phyloP scores from a whole-genome alignment of 495 filamentous ascomycete species.

The Staphylotrichum tortipilum region DNA sequence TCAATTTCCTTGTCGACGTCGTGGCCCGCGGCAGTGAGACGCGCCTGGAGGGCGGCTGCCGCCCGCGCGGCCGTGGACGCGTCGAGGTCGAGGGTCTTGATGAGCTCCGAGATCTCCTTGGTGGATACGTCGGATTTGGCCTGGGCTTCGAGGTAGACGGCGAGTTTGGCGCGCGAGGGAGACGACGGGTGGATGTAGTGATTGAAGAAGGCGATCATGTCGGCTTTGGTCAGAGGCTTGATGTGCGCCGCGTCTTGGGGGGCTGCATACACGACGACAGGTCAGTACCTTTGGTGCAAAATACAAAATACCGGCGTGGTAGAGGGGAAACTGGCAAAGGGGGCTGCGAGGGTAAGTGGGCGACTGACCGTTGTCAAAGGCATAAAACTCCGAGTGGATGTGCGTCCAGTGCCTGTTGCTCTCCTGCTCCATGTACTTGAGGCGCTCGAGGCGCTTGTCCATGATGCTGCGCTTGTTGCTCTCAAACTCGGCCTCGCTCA shows the following conservation, averaged over 20 bases:
- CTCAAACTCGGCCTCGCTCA: constrained; percentile 82
- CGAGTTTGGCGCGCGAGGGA: constrained; percentile 63
- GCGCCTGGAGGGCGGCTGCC: constrained; percentile 25
- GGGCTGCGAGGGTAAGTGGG: background rate
- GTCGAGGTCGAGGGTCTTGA: constrained; percentile 29
- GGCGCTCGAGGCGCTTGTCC: constrained; percentile 78
- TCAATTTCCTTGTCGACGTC: constrained; percentile 26
- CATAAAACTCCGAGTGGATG: constrained; percentile 76
- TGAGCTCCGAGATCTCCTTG: constrained; percentile 48
- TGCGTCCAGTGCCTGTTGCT: constrained; percentile 73
- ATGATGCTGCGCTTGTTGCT: constrained; percentile 83
- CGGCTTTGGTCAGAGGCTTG: constrained; percentile 62
- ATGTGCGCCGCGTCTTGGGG: constrained; percentile 71
- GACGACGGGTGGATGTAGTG: constrained; percentile 71
- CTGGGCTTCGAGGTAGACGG: constrained; percentile 76
- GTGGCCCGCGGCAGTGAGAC: constrained; percentile 26
- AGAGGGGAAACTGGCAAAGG: background rate
- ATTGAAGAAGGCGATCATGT: constrained; percentile 71
- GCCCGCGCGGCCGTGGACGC: constrained; percentile 12
- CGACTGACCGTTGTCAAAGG: constrained; percentile 76
- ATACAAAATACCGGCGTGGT: no score
- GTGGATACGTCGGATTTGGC: constrained; percentile 36
- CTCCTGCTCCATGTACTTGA: constrained; percentile 88
- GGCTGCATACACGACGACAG: no score
- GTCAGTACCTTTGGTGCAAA: no score